Percentiles rank a stretch among this genome's conserved stretches.
Conservation (phyloP, 805 yeast species). For the Zygosaccharomyces siamensis region DNA sequence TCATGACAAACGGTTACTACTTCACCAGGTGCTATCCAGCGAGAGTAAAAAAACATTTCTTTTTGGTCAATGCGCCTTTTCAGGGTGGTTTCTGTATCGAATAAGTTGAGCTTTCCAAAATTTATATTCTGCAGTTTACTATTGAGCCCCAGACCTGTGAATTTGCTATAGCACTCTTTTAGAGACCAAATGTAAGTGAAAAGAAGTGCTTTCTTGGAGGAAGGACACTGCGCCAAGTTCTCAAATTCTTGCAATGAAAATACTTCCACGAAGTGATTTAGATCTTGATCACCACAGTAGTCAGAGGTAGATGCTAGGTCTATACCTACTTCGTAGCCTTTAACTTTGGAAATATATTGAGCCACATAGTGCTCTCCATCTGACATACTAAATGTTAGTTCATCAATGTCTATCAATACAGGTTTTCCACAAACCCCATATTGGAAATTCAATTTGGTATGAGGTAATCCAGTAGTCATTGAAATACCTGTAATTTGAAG, state of each 20-base stretch:
- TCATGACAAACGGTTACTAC: conserved; percentile 19
- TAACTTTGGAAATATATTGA: conserved; percentile 38
- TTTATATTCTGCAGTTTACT: conserved; percentile 32
- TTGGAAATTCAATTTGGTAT: conserved; percentile 24
- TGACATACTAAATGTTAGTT: conserved; percentile 50
- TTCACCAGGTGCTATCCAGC: conserved; percentile 20
- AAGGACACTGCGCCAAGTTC: conserved; percentile 25
- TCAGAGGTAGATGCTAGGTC: conserved; percentile 43
- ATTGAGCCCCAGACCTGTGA: conserved; percentile 56
- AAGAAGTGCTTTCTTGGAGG: conserved; percentile 24
- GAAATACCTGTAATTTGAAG: conserved; percentile 43
- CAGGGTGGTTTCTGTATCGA: not conserved
- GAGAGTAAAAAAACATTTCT: conserved; percentile 19
- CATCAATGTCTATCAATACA: conserved; percentile 20
- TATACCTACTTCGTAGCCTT: conserved; percentile 37
- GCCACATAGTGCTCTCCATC: conserved; percentile 49
- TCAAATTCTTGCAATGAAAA: conserved; percentile 38
- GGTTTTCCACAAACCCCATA: conserved; percentile 57
- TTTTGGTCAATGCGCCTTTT: conserved; percentile 10
- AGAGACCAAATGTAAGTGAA: conserved; percentile 71
- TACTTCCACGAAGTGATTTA: conserved; percentile 41
- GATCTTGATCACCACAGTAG: conserved; percentile 22
- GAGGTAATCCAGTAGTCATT: conserved; percentile 18
- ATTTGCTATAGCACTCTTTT: conserved; percentile 71
- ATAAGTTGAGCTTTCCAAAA: conserved; percentile 21